Evolutionary conservation across 2,329 filamentous ascomycete species (phyloP).

Genomic region (Trichoderma cornu-damae): DNA sequence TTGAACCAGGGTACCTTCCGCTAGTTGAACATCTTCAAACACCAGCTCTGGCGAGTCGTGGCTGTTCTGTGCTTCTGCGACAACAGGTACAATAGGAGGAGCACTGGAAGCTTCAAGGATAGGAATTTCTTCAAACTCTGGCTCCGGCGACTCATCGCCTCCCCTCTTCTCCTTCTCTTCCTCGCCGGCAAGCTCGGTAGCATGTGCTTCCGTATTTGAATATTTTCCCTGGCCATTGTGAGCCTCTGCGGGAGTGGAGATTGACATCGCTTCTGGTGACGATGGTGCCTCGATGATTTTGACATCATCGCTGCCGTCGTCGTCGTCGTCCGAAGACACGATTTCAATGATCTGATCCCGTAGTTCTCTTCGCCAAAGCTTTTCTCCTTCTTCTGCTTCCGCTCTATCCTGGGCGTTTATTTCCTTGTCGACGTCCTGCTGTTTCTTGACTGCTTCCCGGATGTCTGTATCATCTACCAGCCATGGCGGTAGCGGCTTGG

Average conservation of each 20-base stretch:
- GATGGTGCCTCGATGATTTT: constrained; percentile 51
- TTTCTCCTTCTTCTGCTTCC: constrained; percentile 52
- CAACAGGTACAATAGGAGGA: neutral
- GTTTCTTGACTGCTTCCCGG: constrained; percentile 55
- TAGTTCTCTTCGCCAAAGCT: constrained; percentile 39
- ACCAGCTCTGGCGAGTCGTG: constrained; percentile 35
- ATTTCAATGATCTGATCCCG: constrained; percentile 55
- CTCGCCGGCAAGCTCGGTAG: neutral
- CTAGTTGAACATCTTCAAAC: constrained; percentile 33
- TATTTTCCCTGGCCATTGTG: constrained; percentile 19
- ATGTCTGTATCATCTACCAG: constrained; percentile 63
- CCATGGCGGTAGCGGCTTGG: constrained; percentile 71
- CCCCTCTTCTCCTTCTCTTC: neutral
- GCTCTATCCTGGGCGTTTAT: constrained; percentile 61
- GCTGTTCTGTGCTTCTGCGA: constrained; percentile 21
- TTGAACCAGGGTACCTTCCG: neutral
- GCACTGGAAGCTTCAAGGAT: constrained; percentile 20
- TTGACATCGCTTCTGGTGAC: constrained; percentile 21
- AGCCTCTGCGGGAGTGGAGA: neutral
- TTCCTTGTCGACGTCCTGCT: constrained; percentile 51
- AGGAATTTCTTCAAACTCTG: constrained; percentile 37
- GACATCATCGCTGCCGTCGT: constrained; percentile 52
- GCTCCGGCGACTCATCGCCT: constrained; percentile 22
- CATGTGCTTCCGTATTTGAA: neutral
- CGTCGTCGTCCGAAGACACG: constrained; percentile 55